A percentile compares a stretch with the other conserved stretches of the same genome.
These are phyloP conservation scores for Colletotrichum scovillei DNA, from an alignment of 2,329 filamentous ascomycete species.

Conservation along the genomic window DNA sequence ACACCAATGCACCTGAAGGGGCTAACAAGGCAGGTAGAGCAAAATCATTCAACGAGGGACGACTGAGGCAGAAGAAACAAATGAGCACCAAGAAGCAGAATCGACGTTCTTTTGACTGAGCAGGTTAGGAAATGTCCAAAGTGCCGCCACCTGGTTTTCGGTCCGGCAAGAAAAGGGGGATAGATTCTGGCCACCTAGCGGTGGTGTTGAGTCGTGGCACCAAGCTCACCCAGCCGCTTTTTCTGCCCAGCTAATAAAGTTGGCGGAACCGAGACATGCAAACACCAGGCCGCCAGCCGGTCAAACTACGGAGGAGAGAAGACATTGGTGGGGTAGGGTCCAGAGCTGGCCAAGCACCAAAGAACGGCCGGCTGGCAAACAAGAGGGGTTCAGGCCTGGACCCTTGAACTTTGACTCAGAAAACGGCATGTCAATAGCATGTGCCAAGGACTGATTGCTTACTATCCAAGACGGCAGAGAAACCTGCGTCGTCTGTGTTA, in stretches of 20 bases:
- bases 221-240: not conserved
- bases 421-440: not conserved
- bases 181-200: not conserved
- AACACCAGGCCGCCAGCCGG: not conserved
- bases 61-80: constrained; percentile 61
- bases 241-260: not conserved
- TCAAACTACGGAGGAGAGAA: not conserved
- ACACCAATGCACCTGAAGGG: constrained; percentile 26
- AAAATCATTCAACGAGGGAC: constrained; percentile 56
- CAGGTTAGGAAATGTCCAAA: not conserved
- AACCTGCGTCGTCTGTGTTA: not conserved
- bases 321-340: constrained; percentile 6
- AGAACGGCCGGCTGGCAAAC: not conserved
- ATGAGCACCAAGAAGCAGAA: constrained; percentile 61
- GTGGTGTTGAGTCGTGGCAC: not conserved
- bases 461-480: not conserved
- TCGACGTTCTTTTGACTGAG: constrained; percentile 25
- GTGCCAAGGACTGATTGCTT: not conserved
- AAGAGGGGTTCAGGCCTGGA: not conserved
- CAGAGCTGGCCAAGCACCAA: not conserved
- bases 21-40: constrained; percentile 49
- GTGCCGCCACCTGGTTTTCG: not conserved
- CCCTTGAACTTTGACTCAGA: constrained; percentile 20
- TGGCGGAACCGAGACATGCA: constrained; percentile 15
- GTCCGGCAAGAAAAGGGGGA: not conserved